Evolutionary conservation across 148 eudicot genomes (phyloP), one percentile per base, ranked within the genome.

Genomic region (Salicornia ramosissima): DNA sequence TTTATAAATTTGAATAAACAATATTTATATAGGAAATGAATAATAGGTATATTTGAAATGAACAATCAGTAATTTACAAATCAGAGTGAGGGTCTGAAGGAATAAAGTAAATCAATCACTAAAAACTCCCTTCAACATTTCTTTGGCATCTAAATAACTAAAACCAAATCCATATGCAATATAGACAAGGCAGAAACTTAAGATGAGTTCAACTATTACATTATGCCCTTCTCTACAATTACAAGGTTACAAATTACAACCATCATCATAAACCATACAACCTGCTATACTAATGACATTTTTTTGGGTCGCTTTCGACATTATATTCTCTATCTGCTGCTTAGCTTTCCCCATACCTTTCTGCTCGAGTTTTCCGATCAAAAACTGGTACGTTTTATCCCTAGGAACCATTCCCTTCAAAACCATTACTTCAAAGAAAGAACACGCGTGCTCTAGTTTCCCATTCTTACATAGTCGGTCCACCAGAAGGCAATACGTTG

Each of bases 401-500:
- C 5, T 69, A 0, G 96, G 95, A 69, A 84, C 68, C 72, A 85
- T 80, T 54, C 96, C 91, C 77, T 79, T 85, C 46, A 56, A 40
- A 73, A 87, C 81, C 57, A 71, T 68, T 67, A 83, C 86, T 71
- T 93, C 90, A 51, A 90, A 83, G 65, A 80, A 78, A 4, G 67
- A 75, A 70, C 96, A 93, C 6, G 98, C 95, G 49, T 81, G 87
- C 72, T 84, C 88, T 21, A 84, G 64, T 52, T 84, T 82, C 52
- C 90, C 91, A 30, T 28, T 79, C 77, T 74, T 84, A 63, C 86
- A 77, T 4, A 93, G 77, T 25, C 82, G 81, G 42, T 65, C 71
- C 52, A 93, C 87, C 86, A 93, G 72, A 73, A 93, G 87, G 33
- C 87, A 64, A 73, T 88, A 90, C 8, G 81, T 85, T 14, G 85